Percentiles rank a stretch among this genome's conserved stretches.
These are phyloP conservation scores for Rutstroemia sp. DNA, from an alignment of 2,329 filamentous ascomycete species.

Conservation along the genomic window DNA sequence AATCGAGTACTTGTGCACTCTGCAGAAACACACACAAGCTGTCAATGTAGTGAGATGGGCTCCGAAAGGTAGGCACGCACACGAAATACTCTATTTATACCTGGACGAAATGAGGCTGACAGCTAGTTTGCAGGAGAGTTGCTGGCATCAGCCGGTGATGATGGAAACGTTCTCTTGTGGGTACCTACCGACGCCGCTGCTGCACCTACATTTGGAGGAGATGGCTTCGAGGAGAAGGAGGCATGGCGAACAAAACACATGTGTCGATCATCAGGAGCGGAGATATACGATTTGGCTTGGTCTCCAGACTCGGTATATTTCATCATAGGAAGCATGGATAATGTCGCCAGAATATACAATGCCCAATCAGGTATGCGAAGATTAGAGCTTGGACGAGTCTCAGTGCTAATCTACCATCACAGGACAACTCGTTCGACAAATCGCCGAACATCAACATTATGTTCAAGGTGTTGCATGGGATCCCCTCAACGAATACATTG, in stretches of 20 bases:
- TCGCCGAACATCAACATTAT: constrained; percentile 96
- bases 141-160: constrained; percentile 90
- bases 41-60: constrained; percentile 98
- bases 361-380: constrained; percentile 66
- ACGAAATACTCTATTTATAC: not conserved
- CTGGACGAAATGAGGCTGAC: not conserved
- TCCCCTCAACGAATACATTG: constrained; percentile 94
- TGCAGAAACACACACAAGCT: constrained; percentile 90
- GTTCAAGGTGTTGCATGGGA: constrained; percentile 99
- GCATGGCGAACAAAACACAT: constrained; percentile 96
- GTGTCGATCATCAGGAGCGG: constrained; percentile 89
- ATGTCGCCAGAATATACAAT: constrained; percentile 94
- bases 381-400: not conserved
- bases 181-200: constrained; percentile 68
- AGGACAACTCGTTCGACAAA: constrained; percentile 72
- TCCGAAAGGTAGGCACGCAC: constrained; percentile 63
- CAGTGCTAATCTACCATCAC: constrained; percentile 13
- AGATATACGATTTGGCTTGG: constrained; percentile 98
- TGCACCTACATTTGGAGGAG: constrained; percentile 67
- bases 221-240: constrained; percentile 87
- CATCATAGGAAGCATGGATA: constrained; percentile 99
- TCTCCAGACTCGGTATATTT: constrained; percentile 95
- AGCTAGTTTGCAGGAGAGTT: constrained; percentile 61
- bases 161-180: constrained; percentile 96
- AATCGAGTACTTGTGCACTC: constrained; percentile 84